Percentiles rank a stretch among this genome's conserved stretches.
These are phyloP conservation scores for Jacaranda copaia DNA, from an alignment of 257 asterid genomes.

Conservation along the genomic window DNA sequence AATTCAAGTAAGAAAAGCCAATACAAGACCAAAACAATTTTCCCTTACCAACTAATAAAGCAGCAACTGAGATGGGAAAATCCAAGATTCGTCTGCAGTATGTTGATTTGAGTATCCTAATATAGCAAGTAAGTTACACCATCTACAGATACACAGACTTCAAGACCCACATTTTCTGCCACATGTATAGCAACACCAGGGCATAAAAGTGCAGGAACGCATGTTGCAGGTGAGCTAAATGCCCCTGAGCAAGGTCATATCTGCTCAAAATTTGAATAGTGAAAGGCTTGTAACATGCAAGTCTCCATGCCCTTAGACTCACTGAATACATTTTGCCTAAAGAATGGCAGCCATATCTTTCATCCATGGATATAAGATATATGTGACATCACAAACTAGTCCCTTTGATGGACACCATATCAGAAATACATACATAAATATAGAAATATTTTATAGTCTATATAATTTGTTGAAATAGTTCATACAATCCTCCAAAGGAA, in stretches of 20 bases:
- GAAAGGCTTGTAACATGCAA: constrained; percentile 41
- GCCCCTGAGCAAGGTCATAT: constrained; percentile 43
- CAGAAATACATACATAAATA: neutral
- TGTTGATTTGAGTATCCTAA: constrained; percentile 69
- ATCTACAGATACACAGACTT: constrained; percentile 56
- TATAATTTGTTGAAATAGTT: neutral
- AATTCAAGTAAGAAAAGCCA: constrained; percentile 43
- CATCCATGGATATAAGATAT: constrained; percentile 25
- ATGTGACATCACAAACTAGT: constrained; percentile 24
- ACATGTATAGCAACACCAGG: constrained; percentile 51
- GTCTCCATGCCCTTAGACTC: constrained; percentile 35
- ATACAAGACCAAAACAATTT: constrained; percentile 58
- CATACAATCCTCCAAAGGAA: neutral
- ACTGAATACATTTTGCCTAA: constrained; percentile 11
- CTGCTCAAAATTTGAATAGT: constrained; percentile 33
- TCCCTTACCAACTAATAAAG: constrained; percentile 88
- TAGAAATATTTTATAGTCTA: neutral
- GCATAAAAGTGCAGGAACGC: constrained; percentile 29
- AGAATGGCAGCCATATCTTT: constrained; percentile 36
- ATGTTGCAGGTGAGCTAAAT: constrained; percentile 11
- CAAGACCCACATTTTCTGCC: constrained; percentile 64
- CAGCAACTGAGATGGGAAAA: constrained; percentile 86
- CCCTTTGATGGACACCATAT: constrained; percentile 1
- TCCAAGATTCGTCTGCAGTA: constrained; percentile 85
- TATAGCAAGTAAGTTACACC: constrained; percentile 62